phyloP scores from a whole-genome alignment of 208 protist genomes.

The Crithidia thermophila region DNA sequence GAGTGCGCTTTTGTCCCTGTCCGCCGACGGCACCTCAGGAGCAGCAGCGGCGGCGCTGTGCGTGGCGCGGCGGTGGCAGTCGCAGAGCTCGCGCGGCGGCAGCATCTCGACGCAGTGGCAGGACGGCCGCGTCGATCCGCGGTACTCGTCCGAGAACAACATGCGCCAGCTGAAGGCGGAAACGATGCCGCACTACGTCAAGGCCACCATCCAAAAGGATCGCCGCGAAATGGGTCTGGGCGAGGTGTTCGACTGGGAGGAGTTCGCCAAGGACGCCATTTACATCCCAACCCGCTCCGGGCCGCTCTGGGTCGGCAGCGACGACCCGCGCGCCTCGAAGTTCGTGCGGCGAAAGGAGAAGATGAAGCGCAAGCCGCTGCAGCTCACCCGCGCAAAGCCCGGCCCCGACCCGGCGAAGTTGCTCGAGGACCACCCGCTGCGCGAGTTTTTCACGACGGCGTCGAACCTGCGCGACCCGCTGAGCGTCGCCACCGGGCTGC shows the following conservation, averaged over 20 bases:
- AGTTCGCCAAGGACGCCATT: constrained; percentile 89
- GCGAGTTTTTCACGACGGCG: constrained; percentile 87
- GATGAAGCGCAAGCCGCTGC: constrained; percentile 84
- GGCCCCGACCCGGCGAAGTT: constrained; percentile 72
- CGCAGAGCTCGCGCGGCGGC: constrained; percentile 63
- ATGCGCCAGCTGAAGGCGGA: constrained; percentile 81
- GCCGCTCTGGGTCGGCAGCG: constrained; percentile 84
- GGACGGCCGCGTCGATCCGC: constrained; percentile 76
- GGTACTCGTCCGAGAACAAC: constrained; percentile 69
- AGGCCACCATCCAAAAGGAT: constrained; percentile 90
- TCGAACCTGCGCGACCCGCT: constrained; percentile 83
- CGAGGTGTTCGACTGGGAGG: constrained; percentile 86
- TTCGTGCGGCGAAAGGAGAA: constrained; percentile 79
- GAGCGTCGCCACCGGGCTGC: constrained; percentile 77
- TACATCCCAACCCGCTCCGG: constrained; percentile 86
- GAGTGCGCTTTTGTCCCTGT: no score
- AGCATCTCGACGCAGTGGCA: constrained; percentile 48
- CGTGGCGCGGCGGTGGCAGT: constrained; percentile 48
- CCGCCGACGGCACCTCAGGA: background rate
- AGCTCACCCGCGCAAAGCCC: constrained; percentile 72
- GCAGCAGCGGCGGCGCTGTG: constrained; percentile 3
- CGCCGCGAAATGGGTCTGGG: constrained; percentile 83
- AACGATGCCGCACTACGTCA: constrained; percentile 89
- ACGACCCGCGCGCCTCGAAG: constrained; percentile 81
- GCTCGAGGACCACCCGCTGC: constrained; percentile 84